Percentiles rank a stretch among this genome's conserved stretches.
phyloP scores from a whole-genome alignment of 192 early-diverging fungal genomes.

The Mortierella hygrophila region DNA sequence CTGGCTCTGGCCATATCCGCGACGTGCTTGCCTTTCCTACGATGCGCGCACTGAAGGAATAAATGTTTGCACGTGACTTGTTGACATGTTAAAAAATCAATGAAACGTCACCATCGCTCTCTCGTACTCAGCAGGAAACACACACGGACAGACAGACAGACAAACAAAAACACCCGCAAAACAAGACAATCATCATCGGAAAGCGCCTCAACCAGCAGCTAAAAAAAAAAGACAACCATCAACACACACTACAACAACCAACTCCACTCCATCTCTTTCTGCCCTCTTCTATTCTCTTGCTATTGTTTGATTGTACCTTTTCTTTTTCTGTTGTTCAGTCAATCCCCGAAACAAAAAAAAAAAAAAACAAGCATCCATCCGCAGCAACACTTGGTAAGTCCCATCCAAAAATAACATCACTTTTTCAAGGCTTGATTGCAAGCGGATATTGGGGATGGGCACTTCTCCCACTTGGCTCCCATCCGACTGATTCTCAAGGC shows the following conservation, averaged over 20 bases:
- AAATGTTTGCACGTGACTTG: neutral
- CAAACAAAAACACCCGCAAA: neutral
- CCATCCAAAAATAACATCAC: neutral
- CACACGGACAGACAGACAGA: neutral
- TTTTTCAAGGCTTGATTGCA: neutral
- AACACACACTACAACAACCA: neutral
- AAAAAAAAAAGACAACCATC: neutral
- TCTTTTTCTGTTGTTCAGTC: neutral
- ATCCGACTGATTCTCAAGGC: no score
- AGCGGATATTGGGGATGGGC: neutral
- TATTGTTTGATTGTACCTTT: neutral
- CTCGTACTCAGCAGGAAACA: neutral
- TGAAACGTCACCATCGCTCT: slow-evolving; percentile 10
- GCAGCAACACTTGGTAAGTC: neutral
- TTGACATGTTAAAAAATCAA: neutral
- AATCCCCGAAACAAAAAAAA: neutral
- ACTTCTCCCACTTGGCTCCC: neutral
- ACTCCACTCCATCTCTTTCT: neutral
- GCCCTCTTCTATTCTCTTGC: neutral
- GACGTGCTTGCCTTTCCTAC: slow-evolving; percentile 88
- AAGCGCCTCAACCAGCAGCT: slow-evolving; percentile 1
- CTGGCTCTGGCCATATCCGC: slow-evolving; percentile 75
- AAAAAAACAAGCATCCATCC: neutral
- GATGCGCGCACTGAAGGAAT: slow-evolving; percentile 34
- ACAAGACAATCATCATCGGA: slow-evolving; percentile 2